A percentile compares a stretch with the other conserved stretches of the same genome.
These are phyloP conservation scores for Hyaloscypha finlandica DNA, from an alignment of 495 filamentous ascomycete genomes.

Conservation along the genomic window DNA sequence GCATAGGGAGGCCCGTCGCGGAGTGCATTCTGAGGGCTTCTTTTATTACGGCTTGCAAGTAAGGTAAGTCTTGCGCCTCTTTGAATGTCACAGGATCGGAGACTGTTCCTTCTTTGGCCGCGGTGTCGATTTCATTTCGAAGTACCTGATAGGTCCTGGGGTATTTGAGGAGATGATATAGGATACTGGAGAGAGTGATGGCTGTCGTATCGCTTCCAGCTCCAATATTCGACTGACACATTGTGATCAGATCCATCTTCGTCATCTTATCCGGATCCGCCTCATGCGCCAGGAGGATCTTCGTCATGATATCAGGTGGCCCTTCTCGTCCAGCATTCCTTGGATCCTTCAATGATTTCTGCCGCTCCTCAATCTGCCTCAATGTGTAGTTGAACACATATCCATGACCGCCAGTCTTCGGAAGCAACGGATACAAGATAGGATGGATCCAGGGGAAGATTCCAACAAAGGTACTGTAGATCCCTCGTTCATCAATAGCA, in stretches of 20 bases:
- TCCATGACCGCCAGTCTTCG: constrained; percentile 43
- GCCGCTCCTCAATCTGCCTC: constrained; percentile 43
- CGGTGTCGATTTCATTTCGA: constrained; percentile 46
- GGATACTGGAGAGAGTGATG: constrained; percentile 49
- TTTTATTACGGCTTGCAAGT: constrained; percentile 64
- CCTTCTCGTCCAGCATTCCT: constrained; percentile 22
- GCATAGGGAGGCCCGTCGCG: constrained; percentile 51
- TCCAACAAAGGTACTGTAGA: constrained; percentile 49
- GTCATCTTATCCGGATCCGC: constrained; percentile 53
- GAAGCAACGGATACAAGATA: constrained; percentile 42
- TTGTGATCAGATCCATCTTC: constrained; percentile 49
- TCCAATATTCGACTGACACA: constrained; percentile 51
- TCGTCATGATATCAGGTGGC: constrained; percentile 45
- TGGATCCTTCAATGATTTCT: constrained; percentile 25
- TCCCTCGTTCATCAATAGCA: constrained; percentile 41
- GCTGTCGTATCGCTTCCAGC: constrained; percentile 61
- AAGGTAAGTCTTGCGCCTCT: constrained; percentile 56
- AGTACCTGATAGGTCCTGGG: constrained; percentile 42
- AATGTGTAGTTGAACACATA: constrained; percentile 48
- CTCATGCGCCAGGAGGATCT: constrained; percentile 46
- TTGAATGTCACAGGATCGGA: constrained; percentile 45
- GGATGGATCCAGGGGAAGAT: constrained; percentile 49
- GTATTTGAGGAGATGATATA: constrained; percentile 52
- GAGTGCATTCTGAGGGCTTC: constrained; percentile 65
- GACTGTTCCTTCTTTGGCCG: constrained; percentile 30